Base-by-base conservation (phyloP, 2,329 filamentous ascomycete species). In the Cladosporium oxysporum region DNA sequence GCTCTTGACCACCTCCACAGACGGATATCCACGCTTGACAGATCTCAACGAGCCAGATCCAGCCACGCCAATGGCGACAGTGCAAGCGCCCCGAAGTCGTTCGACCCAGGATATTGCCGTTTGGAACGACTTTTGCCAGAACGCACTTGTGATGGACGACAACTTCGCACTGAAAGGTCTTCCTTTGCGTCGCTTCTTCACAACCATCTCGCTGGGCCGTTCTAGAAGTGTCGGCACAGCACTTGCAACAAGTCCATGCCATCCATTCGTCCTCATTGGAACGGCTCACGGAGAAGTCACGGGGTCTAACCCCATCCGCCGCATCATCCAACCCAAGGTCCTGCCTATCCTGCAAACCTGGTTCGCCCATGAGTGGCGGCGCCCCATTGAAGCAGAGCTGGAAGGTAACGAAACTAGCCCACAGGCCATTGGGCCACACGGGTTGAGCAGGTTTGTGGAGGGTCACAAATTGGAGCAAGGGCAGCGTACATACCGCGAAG, bases 361-460 rank as follows among this genome's bases (percentile, higher is more conserved):
- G 83, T 88, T 88, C 69, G 74, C 78, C 28, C 85, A 88, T 69
- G 84, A 87, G 64, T 89, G 85, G 84, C 72, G 80, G 23, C 69
- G 73, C 12, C 66, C 70, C 6, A 70, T 59, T 3, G 61, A 65
- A 12, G 69, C 68, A 23, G 71, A 73, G 62, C 29, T 59, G 14
- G 41, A 28, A 12, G 63, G 67, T 29, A 26, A 55, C 3, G 50
- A 63, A 18, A 37, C 29, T 10, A 33, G 31, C 21, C 47, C 35
- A 8, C 33, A 58, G 21, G 26, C 41, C 16, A 59, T 68, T 49
- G 68, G 62, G 7, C 57, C 57, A 28, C 44, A 66, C 29, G 76
- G 74, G 0, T 64, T 77, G 23, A 71, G 67, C 18, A 69, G 81
- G 35, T 76, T 83, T 33, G 72, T 74, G 1, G 80, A 82, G 62